Evolutionary conservation across 2,329 filamentous ascomycete species (phyloP), one percentile per base, ranked within the genome.

Genomic region (Eurotiales sp.): DNA sequence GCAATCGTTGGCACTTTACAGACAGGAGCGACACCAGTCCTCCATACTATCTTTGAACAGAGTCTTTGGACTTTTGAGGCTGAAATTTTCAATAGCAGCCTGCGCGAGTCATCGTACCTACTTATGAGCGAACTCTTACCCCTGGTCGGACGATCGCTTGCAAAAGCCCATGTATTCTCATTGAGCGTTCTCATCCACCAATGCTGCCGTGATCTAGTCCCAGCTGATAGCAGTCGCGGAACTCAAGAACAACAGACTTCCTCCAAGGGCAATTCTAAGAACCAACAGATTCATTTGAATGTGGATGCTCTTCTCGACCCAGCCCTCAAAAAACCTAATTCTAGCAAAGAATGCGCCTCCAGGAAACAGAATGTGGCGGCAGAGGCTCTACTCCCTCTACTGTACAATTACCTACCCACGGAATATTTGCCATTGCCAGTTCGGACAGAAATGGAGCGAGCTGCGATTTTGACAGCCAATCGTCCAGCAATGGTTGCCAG

Each of bases 401-500:
- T 88, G 1, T 75, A 95, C 17, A 77, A 78, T 15, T 76, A 77
- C 52, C 69, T 93, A 3, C 83, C 86, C 1, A 81, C 86, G 51
- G 76, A 82, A 45, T 77, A 83, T 63, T 71, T 95, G 32, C 80
- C 86, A n/a, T 81, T 85, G 8, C 81, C 86, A 2, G 65, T 89
- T 17, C 85, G 92, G 47, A 81, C 84, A 10, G 82, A 89, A 44
- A 77, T 96, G 56, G 90, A 96, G 63, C 86, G 88, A 57, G 88
- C 88, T 2, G 87, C 89, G 17, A 86, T 96, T 51, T 72, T 96
- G 19, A 80, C 77, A 4, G 77, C 79, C 53, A 78, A 85, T 65
- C 84, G 83, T 63, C 76, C 84, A 27, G 86, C 87, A 37, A 88
- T 96, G 80, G 64, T 93, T 10, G 83, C 90, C 5, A 92, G 89